Evolutionary conservation across 1,139 yeast genomes (phyloP), one percentile per base, ranked within the genome.

Genomic region (Nakaseomyces bracarensis): DNA sequence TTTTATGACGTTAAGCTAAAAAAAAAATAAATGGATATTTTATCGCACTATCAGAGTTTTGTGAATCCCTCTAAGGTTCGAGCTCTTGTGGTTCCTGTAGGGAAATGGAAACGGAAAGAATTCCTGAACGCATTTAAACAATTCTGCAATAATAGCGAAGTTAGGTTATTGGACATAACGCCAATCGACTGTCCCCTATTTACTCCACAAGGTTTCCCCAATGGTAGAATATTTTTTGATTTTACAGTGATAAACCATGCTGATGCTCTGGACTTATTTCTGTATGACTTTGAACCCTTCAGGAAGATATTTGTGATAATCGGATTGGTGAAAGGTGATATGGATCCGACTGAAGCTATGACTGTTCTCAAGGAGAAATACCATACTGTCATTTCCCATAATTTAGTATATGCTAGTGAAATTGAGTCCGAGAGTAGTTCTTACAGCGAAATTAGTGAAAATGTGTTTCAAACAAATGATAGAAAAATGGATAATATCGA

Each of bases 251-350:
- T 64, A 61, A 25, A 72, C 11, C 46, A 73, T 10, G 85, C 81
- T 45, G 67, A 70, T 19, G 84, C 79, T 41, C 67, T 72, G 16
- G 52, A 57, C 40, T 64, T 78, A 8, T 81, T 83, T 46, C 66
- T 89, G 43, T 85, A 83, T 52, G 96, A 89, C 61, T 78, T 89
- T 50, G 97, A 91, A 61, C 95, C 96, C 1, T 85, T 73, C 61
- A 66, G 97, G 41, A 86, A 86, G 58, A 74, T 79, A 0, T 79
- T 82, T 49, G 69, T 80, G 4, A 69, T 83, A 1, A 55, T 89
- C 27, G 96, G 93, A 0, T 38, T 60, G 13, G 53, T 55, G 11
- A 54, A 52, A 36, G 55, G 65, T 18, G 55, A 52, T 1, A 44
- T 57, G 13, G 60, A 63, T 4, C 57, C 65, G 5, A 57, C 57